phyloP scores from a whole-genome alignment of 148 eudicot genomes.

The Rhododendron henanense region DNA sequence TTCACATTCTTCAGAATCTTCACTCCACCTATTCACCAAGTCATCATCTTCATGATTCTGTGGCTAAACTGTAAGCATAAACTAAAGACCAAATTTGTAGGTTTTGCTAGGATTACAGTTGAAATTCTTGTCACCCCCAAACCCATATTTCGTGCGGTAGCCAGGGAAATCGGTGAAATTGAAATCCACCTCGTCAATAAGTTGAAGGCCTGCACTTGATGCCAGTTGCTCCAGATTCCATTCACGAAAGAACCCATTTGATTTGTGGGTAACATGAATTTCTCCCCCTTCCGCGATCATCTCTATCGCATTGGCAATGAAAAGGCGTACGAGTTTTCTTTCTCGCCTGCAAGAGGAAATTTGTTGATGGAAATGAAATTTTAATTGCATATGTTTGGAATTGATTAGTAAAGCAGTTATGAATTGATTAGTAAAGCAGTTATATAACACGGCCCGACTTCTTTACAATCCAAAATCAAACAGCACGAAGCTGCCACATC shows the following conservation, averaged over 20 bases:
- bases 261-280: not conserved
- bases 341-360: not conserved
- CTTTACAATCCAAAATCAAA: no score
- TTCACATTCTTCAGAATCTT: not conserved
- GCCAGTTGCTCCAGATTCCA: constrained; percentile 13
- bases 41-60: no score
- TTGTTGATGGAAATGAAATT: not conserved
- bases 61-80: not conserved
- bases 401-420: not conserved
- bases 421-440: no score
- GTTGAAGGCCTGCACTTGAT: constrained; percentile 4
- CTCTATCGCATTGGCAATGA: not conserved
- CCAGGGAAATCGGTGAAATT: constrained; percentile 1
- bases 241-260: constrained; percentile 2
- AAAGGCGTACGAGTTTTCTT: not conserved
- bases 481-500: no score
- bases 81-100: not conserved
- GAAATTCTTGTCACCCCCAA: constrained; percentile 18
- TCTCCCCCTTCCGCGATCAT: not conserved
- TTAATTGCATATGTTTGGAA: not conserved
- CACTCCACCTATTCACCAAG: no score
- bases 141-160: constrained; percentile 10
- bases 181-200: constrained; percentile 4
- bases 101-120: not conserved
- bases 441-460: not conserved